Percentiles rank a stretch among this genome's conserved stretches.
These are phyloP conservation scores for Galeopsis tetrahit DNA, from an alignment of 257 asterid genomes.

Conservation along the genomic window DNA sequence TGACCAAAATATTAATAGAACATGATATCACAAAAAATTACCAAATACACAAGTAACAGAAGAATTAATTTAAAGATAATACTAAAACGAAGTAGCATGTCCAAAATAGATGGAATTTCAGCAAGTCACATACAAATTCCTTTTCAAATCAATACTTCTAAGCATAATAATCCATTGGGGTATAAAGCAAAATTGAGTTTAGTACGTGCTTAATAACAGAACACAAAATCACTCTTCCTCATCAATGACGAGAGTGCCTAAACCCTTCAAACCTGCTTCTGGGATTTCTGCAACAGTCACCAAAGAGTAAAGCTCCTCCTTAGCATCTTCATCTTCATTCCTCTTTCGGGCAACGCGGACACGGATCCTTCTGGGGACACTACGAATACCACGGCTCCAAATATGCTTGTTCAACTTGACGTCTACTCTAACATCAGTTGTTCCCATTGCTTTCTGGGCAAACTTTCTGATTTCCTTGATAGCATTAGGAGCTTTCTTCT, in stretches of 20 bases:
- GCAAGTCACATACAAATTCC: constrained; percentile 3
- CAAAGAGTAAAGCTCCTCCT: constrained; percentile 63
- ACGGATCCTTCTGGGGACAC: constrained; percentile 58
- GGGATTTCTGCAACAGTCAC: constrained; percentile 59
- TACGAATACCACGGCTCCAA: constrained; percentile 62
- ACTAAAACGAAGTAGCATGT: constrained; percentile 9
- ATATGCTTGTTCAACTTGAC: constrained; percentile 57
- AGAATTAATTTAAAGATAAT: neutral
- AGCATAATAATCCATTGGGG: constrained; percentile 14
- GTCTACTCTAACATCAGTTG: constrained; percentile 54
- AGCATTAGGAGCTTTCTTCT: constrained; percentile 62
- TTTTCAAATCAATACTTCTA: neutral
- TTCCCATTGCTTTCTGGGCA: constrained; percentile 62
- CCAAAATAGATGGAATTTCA: constrained; percentile 17
- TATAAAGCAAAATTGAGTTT: constrained; percentile 36
- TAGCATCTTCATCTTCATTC: constrained; percentile 62
- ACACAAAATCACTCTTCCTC: constrained; percentile 43
- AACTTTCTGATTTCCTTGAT: constrained; percentile 58
- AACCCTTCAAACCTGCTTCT: constrained; percentile 50
- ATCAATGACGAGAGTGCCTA: constrained; percentile 51
- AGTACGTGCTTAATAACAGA: constrained; percentile 18
- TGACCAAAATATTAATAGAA: no score
- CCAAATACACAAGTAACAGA: neutral
- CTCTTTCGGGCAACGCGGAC: constrained; percentile 59
- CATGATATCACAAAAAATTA: neutral